Conservation (phyloP, 495 filamentous ascomycete species). For the Xanthoparmelia taractica region DNA sequence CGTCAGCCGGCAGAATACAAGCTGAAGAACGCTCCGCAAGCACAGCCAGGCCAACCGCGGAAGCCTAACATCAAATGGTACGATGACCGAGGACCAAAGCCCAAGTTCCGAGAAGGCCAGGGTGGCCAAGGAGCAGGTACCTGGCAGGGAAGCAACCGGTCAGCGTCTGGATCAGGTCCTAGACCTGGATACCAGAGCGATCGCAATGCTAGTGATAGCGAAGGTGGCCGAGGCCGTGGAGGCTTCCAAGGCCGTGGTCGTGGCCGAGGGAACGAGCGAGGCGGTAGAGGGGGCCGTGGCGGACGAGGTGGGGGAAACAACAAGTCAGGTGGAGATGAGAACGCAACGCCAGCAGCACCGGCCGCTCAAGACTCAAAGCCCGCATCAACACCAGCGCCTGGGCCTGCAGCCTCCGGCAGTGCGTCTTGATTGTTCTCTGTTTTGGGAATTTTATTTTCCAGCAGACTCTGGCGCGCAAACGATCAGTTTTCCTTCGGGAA, state of each 20-base stretch:
- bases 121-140: constrained; percentile 57
- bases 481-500: constrained; percentile 5
- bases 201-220: constrained; percentile 67
- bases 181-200: constrained; percentile 69
- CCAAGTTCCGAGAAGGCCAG: constrained; percentile 38
- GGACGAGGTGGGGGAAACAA: constrained; percentile 36
- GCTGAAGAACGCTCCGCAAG: constrained; percentile 37
- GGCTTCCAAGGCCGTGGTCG: constrained; percentile 58
- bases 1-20: constrained; percentile 67
- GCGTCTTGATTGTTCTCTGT: constrained; percentile 14
- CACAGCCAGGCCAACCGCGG: constrained; percentile 52
- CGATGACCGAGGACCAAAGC: constrained; percentile 49
- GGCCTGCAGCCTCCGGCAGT: constrained; percentile 21
- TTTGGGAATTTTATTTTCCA: not conserved
- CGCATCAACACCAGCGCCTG: constrained; percentile 17
- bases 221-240: constrained; percentile 53
- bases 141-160: constrained; percentile 61
- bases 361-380: constrained; percentile 16
- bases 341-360: constrained; percentile 10
- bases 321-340: constrained; percentile 40
- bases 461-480: constrained; percentile 4
- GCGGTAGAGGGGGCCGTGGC: constrained; percentile 37
- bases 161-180: constrained; percentile 44
- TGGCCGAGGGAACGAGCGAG: constrained; percentile 32
- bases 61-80: constrained; percentile 78